Evolutionary conservation across 139 green algal species (phyloP).

Genomic region (Pseudopediastrum boryanum): DNA sequence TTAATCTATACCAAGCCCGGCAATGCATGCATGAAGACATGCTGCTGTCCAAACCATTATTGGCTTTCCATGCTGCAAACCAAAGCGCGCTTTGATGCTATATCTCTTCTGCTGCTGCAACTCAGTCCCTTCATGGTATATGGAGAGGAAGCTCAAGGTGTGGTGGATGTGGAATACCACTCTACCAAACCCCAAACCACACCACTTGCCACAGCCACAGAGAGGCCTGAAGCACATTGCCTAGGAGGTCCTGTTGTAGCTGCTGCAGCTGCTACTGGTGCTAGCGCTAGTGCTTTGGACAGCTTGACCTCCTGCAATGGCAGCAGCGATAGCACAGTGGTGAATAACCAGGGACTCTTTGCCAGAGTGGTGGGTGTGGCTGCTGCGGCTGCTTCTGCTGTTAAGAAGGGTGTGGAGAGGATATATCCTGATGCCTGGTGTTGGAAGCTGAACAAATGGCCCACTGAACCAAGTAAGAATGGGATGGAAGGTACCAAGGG

Average conservation of each 20-base stretch:
- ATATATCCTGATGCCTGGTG: background rate
- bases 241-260: background rate
- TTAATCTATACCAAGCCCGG: too few relatives aligned
- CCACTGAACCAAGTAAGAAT: background rate
- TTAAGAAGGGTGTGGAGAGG: background rate
- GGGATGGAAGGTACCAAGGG: too few relatives aligned
- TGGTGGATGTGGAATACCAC: background rate
- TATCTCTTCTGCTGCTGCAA: background rate
- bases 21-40: too few relatives aligned
- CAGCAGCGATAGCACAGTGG: too few relatives aligned
- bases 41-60: too few relatives aligned
- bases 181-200: background rate
- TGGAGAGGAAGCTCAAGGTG: background rate
- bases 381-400: background rate
- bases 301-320: too few relatives aligned
- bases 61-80: too few relatives aligned
- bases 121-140: conserved; percentile 23
- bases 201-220: background rate
- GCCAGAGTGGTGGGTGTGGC: too few relatives aligned
- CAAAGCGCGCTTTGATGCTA: too few relatives aligned
- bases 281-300: background rate
- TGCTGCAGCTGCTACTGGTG: background rate
- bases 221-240: background rate
- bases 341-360: too few relatives aligned
- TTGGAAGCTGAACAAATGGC: conserved; percentile 17